Evolutionary conservation across 306 rosid species (phyloP).

Genomic region (Luffa acutangula): DNA sequence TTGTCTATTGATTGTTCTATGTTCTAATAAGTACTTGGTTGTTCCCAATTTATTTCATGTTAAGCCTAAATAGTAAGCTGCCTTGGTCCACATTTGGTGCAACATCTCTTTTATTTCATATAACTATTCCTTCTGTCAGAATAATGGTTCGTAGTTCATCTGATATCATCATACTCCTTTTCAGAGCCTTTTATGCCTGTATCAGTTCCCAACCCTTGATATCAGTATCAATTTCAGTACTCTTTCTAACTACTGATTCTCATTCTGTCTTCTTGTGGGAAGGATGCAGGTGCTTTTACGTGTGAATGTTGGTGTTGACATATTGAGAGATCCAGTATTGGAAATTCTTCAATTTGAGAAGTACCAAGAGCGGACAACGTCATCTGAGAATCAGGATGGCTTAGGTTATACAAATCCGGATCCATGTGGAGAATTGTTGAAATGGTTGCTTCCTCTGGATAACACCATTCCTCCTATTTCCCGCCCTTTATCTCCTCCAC

Average conservation of each 20-base stretch:
- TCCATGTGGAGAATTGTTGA: conserved; percentile 69
- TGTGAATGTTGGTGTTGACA: conserved; percentile 63
- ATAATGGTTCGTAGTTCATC: neutral
- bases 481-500: conserved; percentile 51
- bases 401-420: conserved; percentile 37
- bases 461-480: conserved; percentile 38
- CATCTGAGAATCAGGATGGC: conserved; percentile 29
- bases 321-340: conserved; percentile 65
- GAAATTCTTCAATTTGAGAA: conserved; percentile 96
- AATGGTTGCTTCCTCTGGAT: conserved; percentile 89
- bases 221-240: conserved; percentile 12
- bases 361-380: conserved; percentile 32
- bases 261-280: conserved; percentile 55
- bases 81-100: neutral
- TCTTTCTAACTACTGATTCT: conserved; percentile 30
- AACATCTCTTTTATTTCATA: neutral
- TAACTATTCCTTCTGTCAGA: neutral
- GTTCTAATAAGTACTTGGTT: neutral
- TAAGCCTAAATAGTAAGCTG: neutral
- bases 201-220: neutral
- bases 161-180: conserved; percentile 2
- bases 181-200: conserved; percentile 13
- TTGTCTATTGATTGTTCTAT: neutral
- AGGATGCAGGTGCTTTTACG: conserved; percentile 95
- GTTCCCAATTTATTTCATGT: neutral